phyloP scores from a whole-genome alignment of 2,329 filamentous ascomycete genomes.

The Blastomyces silverae region DNA sequence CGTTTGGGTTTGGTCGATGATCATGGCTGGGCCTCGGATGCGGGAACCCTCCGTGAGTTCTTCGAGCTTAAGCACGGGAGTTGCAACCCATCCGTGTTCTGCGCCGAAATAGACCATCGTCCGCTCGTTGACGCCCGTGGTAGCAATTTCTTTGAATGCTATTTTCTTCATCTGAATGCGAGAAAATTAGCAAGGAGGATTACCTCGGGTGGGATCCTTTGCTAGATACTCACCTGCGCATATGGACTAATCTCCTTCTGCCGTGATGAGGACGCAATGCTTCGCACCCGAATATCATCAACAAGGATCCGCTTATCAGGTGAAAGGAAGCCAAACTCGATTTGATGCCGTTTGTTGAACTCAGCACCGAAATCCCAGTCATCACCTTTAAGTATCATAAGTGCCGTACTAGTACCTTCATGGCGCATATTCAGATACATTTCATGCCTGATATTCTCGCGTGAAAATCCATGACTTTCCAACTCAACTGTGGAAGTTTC shows the following conservation, averaged over 20 bases:
- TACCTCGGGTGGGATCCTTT: not conserved
- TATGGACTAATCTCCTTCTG: conserved; percentile 59
- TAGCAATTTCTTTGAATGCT: conserved; percentile 48
- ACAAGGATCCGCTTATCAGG: conserved; percentile 73
- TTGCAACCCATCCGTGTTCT: conserved; percentile 28
- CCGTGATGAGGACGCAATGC: conserved; percentile 61
- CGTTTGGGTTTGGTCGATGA: conserved; percentile 69
- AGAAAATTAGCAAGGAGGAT: conserved; percentile 29
- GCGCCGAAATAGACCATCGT: conserved; percentile 36
- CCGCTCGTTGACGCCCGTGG: conserved; percentile 48
- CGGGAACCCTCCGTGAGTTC: conserved; percentile 31
- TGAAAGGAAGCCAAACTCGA: conserved; percentile 85
- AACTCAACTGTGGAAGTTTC: conserved; percentile 47
- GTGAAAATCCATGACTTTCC: conserved; percentile 40
- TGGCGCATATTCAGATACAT: conserved; percentile 46
- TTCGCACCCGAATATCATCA: conserved; percentile 80
- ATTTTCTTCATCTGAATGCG: conserved; percentile 25
- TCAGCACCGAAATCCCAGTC: conserved; percentile 74
- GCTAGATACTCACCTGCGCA: conserved; percentile 50
- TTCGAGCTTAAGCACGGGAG: conserved; percentile 34
- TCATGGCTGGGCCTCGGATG: conserved; percentile 64
- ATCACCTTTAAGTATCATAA: conserved; percentile 53
- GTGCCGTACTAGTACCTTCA: conserved; percentile 45
- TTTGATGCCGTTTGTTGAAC: conserved; percentile 77
- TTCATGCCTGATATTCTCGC: conserved; percentile 38